Conservation (phyloP, 169 alveolate genomes). For the Plasmodium fragile region DNA sequence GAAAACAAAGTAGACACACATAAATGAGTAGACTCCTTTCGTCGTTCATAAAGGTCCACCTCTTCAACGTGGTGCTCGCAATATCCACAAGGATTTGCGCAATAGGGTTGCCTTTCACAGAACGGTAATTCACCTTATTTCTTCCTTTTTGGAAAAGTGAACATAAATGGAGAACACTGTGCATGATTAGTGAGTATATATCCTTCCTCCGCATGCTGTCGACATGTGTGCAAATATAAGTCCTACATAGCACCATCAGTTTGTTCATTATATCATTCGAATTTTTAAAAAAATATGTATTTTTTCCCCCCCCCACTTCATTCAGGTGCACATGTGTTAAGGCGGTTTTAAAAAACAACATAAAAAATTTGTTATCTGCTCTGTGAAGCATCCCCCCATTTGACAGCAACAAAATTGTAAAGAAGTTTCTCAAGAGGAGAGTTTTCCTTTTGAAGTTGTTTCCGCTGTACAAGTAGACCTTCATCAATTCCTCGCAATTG, state of each 20-base stretch:
- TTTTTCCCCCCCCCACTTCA: neutral
- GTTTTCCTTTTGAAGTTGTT: constrained; percentile 3
- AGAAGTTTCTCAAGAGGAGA: neutral
- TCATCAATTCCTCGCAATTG: constrained; percentile 18
- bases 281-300: constrained; percentile 12
- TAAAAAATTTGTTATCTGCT: neutral
- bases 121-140: neutral
- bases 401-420: constrained; percentile 13
- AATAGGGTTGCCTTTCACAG: neutral
- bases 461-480: constrained; percentile 19
- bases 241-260: neutral
- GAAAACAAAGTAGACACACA: constrained; percentile 13
- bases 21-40: constrained; percentile 40
- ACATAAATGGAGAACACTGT: constrained; percentile 35
- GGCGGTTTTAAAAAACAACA: constrained; percentile 25
- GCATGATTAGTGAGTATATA: constrained; percentile 16
- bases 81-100: neutral
- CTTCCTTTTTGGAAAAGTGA: neutral
- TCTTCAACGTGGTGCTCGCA: neutral
- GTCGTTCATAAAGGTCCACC: constrained; percentile 18
- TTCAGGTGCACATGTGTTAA: neutral
- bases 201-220: constrained; percentile 25
- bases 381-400: neutral
- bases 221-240: neutral
- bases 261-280: neutral